Conservation (phyloP, 331 rosid species). For the Stylosanthes scabra region DNA sequence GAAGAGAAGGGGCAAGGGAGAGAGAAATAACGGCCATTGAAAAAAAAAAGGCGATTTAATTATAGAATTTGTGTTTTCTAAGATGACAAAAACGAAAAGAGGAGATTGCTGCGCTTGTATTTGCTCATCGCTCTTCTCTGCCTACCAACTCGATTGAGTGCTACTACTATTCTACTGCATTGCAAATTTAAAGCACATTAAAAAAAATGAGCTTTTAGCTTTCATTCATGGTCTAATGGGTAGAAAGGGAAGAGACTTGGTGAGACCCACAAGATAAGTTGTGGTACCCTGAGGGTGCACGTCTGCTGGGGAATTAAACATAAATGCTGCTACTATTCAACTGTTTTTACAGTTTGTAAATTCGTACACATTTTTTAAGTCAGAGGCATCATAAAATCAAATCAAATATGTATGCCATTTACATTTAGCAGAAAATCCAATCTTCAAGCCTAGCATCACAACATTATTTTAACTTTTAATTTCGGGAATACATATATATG, state of each 20-base stretch:
- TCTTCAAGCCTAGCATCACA: no score
- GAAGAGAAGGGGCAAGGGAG: constrained; percentile 54
- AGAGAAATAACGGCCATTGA: constrained; percentile 72
- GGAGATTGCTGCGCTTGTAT: not conserved
- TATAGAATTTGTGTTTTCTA: not conserved
- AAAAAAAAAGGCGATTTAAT: not conserved
- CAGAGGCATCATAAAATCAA: not conserved
- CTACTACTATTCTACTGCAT: not conserved
- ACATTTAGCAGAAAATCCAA: no score
- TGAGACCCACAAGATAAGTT: constrained; percentile 46
- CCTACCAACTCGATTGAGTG: not conserved
- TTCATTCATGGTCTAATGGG: not conserved
- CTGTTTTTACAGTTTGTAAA: not conserved
- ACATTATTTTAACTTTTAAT: no score
- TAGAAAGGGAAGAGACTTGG: constrained; percentile 4
- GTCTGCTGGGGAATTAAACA: not conserved
- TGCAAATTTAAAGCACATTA: not conserved
- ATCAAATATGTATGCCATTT: not conserved
- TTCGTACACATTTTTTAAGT: not conserved
- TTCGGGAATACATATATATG: not conserved
- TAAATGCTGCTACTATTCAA: not conserved
- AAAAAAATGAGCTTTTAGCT: not conserved
- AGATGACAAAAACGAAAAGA: not conserved
- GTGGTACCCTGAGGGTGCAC: constrained; percentile 28
- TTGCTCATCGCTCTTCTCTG: constrained; percentile 21